Percentiles rank a stretch among this genome's conserved stretches.
Evolutionary conservation across 1,284 basidiomycete species (phyloP).

Genomic region (Gymnopus androsaceus): DNA sequence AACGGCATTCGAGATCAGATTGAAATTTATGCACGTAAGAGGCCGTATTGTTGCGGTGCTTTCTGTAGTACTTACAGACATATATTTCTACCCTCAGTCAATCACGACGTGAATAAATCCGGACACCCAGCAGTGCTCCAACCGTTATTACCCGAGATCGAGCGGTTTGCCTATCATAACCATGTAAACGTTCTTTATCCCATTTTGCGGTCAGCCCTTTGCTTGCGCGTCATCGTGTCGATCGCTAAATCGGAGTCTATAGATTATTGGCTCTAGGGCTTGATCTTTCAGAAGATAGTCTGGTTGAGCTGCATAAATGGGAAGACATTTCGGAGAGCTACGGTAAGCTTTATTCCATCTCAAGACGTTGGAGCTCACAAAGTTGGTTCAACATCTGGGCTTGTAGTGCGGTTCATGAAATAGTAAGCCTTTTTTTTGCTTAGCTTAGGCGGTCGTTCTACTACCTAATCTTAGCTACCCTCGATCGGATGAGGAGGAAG

Average conservation of each 20-base stretch:
- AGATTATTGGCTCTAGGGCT: slow-evolving; percentile 59
- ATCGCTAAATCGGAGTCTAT: too few relatives aligned
- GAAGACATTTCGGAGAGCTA: slow-evolving; percentile 45
- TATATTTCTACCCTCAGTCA: slow-evolving; percentile 37
- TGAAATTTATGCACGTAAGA: slow-evolving; percentile 60
- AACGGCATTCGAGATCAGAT: slow-evolving; percentile 59
- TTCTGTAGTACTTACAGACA: too few relatives aligned
- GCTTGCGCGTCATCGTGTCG: too few relatives aligned
- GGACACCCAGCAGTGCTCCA: slow-evolving; percentile 50
- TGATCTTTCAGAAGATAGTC: slow-evolving; percentile 58
- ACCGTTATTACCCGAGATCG: slow-evolving; percentile 61
- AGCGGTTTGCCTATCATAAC: slow-evolving; percentile 52
- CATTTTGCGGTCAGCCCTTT: slow-evolving; percentile 53
- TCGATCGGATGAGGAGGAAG: slow-evolving; percentile 47
- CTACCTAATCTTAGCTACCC: too few relatives aligned
- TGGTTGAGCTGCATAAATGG: slow-evolving; percentile 54
- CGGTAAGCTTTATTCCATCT: slow-evolving; percentile 33
- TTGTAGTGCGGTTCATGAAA: slow-evolving; percentile 59
- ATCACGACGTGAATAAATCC: slow-evolving; percentile 46
- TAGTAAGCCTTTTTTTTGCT: too few relatives aligned
- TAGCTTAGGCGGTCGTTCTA: too few relatives aligned
- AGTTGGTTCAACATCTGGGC: too few relatives aligned
- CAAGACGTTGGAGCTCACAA: too few relatives aligned
- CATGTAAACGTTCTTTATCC: slow-evolving; percentile 53
- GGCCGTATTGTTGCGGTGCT: slow-evolving; percentile 34